Conservation (phyloP, 2,329 filamentous ascomycete species). For the Colletotrichum liriopes region DNA sequence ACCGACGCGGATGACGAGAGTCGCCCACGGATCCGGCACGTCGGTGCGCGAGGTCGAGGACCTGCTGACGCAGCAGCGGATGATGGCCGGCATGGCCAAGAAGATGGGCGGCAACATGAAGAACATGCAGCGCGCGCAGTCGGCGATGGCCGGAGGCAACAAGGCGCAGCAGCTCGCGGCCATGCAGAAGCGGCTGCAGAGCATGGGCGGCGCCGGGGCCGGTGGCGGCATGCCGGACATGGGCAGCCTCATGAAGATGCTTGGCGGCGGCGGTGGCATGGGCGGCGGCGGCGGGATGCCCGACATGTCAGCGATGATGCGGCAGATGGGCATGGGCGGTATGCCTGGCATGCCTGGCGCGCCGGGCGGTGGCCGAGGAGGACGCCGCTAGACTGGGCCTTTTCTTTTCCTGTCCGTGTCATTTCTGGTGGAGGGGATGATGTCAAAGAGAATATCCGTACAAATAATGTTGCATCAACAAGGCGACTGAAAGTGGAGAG, state of each 20-base stretch:
- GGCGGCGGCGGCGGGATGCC: conserved; percentile 67
- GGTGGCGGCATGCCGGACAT: conserved; percentile 67
- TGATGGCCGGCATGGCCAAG: conserved; percentile 99
- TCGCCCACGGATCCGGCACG: conserved; percentile 92
- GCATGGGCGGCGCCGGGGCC: conserved; percentile 84
- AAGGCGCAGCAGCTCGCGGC: conserved; percentile 94
- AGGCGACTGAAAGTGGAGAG: conserved; percentile 8
- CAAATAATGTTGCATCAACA: conserved; percentile 9
- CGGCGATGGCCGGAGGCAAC: conserved; percentile 91
- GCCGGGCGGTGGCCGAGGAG: conserved; percentile 35
- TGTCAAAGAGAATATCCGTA: conserved; percentile 12
- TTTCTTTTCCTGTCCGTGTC: not conserved
- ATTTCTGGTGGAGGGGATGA: not conserved
- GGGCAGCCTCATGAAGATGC: conserved; percentile 90
- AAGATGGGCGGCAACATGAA: conserved; percentile 98
- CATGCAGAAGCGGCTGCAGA: conserved; percentile 95
- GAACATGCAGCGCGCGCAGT: conserved; percentile 95
- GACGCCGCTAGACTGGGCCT: conserved; percentile 31
- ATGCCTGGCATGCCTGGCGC: conserved; percentile 59
- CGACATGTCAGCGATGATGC: conserved; percentile 79
- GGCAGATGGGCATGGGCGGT: conserved; percentile 75
- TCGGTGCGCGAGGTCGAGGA: conserved; percentile 95
- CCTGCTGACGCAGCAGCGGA: conserved; percentile 95
- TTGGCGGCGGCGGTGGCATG: conserved; percentile 81
- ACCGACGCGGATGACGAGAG: conserved; percentile 91